Base-by-base conservation (phyloP, 164 flowering plant genomes). In the Litsea cubeba region DNA sequence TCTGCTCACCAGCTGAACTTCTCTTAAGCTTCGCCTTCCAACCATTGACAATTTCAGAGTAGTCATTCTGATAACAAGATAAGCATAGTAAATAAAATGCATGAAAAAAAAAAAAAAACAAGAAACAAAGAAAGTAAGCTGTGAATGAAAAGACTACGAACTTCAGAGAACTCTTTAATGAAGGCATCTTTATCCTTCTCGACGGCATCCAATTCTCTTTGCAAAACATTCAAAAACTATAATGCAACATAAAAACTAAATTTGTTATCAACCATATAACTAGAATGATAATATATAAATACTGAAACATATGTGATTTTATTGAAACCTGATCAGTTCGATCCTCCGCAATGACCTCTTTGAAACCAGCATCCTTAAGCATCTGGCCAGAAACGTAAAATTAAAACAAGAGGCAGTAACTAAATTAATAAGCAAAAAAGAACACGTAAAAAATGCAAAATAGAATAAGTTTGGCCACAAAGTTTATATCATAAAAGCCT, bases 331-430 rank as follows among this genome's bases (percentile, higher is more conserved):
- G 98, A 75, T 89, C 85, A 32, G 99, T 96, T 69, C 98, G 86
- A 78, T 96, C 97, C 81, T 94, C 98, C 15, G 98, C 95, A 71
- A 85, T 76, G 25, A 96, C 97, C 24, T 91, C 90, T 58, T 72
- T 67, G 79, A 94, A 96, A 63, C 99, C 99, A 81, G 99, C 99
- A 83, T 96, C 95, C 71, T 76, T 81, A 7, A 96, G 99, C 97
- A 96, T 96, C 99, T 96, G 86, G 3, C 18, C 18, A 76, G 26
- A 49, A 73, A 65, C 22, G 32, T 23, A 62, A n/a, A 22, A 40
- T 63, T 12, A 12, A 23, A 18, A 28, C 25, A 24, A 15, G 28
- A 20, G 8, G 23, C 30, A 12, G 26, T 22, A n/a, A 71, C 24
- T 3, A 71, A 6, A 22, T 20, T 28, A 57, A 30, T 15, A 32